phyloP scores from a whole-genome alignment of 2,329 filamentous ascomycete species.

The Macrophomina tecta region DNA sequence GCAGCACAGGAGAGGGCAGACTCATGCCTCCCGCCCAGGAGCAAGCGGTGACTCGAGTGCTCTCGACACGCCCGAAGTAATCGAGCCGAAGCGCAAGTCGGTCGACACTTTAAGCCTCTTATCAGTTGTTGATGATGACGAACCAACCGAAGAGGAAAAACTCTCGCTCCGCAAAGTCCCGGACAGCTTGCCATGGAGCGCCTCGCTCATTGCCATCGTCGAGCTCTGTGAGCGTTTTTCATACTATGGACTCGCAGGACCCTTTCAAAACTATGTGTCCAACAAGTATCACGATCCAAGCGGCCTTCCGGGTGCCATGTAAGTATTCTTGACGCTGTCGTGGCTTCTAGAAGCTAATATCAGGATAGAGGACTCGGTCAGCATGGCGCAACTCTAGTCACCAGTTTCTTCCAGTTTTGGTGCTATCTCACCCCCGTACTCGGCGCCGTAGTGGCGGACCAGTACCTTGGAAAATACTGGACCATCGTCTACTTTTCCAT shows the following conservation, averaged over 20 bases:
- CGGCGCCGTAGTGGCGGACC: constrained; percentile 66
- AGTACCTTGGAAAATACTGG: constrained; percentile 71
- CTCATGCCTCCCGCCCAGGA: background rate
- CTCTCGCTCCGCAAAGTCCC: constrained; percentile 52
- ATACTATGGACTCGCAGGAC: constrained; percentile 54
- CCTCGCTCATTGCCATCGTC: constrained; percentile 56
- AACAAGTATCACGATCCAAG: constrained; percentile 48
- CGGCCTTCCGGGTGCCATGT: constrained; percentile 48
- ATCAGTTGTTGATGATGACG: constrained; percentile 26
- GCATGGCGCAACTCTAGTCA: constrained; percentile 51
- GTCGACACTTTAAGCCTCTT: constrained; percentile 14
- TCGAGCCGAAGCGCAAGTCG: constrained; percentile 10
- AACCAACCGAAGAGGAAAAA: constrained; percentile 52
- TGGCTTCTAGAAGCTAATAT: background rate
- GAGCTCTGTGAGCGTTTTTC: constrained; percentile 59
- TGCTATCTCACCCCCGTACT: constrained; percentile 55
- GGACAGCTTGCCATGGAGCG: constrained; percentile 53
- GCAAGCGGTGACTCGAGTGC: constrained; percentile 9
- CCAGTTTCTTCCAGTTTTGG: constrained; percentile 57
- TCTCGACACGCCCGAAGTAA: constrained; percentile 4
- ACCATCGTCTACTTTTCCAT: constrained; percentile 71
- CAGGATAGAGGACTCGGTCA: constrained; percentile 46
- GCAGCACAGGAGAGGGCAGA: background rate
- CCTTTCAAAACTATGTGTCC: constrained; percentile 58
- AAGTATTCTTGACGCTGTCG: background rate